Percentiles rank a stretch among this genome's conserved stretches.
Conservation (phyloP, 2,329 filamentous ascomycete species). For the Lachnum nothofagi region DNA sequence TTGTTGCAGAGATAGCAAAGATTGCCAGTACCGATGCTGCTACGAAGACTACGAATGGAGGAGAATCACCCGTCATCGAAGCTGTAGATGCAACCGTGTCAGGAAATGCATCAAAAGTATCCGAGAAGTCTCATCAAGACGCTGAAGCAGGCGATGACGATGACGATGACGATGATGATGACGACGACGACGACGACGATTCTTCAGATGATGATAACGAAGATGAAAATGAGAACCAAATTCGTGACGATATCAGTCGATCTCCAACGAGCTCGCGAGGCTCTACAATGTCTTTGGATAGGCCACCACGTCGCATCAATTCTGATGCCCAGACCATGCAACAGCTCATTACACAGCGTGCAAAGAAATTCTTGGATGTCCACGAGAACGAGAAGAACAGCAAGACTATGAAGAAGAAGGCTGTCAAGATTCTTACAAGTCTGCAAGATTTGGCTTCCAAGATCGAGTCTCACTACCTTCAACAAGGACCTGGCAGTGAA, state of each 20-base stretch:
- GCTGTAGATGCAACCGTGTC: conserved; percentile 30
- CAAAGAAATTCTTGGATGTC: conserved; percentile 75
- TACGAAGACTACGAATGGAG: conserved; percentile 19
- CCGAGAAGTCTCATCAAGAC: conserved; percentile 24
- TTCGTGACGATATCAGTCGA: conserved; percentile 41
- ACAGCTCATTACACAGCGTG: conserved; percentile 68
- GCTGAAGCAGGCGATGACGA: conserved; percentile 34
- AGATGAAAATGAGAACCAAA: conserved; percentile 45
- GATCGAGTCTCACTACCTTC: conserved; percentile 66
- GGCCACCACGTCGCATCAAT: conserved; percentile 44
- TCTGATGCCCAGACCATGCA: conserved; percentile 55
- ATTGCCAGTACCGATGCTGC: conserved; percentile 49
- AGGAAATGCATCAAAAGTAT: conserved; percentile 30
- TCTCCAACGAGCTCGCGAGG: conserved; percentile 48
- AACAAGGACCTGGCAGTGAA: conserved; percentile 51
- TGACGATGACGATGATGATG: conserved; percentile 42
- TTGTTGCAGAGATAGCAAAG: conserved; percentile 84
- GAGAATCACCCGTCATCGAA: conserved; percentile 16
- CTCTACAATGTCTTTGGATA: conserved; percentile 60
- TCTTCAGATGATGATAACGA: conserved; percentile 50
- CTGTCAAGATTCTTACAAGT: conserved; percentile 66
- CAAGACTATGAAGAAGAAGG: conserved; percentile 71
- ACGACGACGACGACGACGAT: conserved; percentile 46
- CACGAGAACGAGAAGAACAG: conserved; percentile 74
- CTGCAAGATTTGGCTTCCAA: conserved; percentile 67